Evolutionary conservation across 202 grass and related monocot species (phyloP).

Genomic region (Eragrostis tef): DNA sequence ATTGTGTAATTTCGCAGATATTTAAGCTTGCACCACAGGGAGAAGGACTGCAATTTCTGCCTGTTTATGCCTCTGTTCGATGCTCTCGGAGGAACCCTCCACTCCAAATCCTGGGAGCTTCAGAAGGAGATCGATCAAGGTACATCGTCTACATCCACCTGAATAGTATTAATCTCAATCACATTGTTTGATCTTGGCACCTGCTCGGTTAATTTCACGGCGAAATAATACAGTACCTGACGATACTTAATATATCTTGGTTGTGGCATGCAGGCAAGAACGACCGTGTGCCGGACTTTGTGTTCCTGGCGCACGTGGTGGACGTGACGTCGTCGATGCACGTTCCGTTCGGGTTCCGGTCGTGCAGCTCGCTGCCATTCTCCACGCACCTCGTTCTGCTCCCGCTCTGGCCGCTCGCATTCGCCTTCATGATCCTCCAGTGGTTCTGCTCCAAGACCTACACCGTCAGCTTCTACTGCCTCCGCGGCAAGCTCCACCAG

Average conservation of each 20-base stretch:
- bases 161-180: neutral
- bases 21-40: conserved; percentile 78
- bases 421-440: conserved; percentile 64
- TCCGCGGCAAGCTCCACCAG: conserved; percentile 73
- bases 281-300: conserved; percentile 71
- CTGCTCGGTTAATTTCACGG: neutral
- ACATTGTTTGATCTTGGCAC: no score
- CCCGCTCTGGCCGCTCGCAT: conserved; percentile 61
- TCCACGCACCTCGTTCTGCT: conserved; percentile 45
- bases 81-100: conserved; percentile 61
- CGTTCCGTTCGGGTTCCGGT: conserved; percentile 68
- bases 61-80: conserved; percentile 94
- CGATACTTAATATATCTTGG: neutral
- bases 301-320: conserved; percentile 84
- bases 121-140: conserved; percentile 75
- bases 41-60: conserved; percentile 83
- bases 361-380: conserved; percentile 65
- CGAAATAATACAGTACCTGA: no score
- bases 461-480: conserved; percentile 74
- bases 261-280: conserved; percentile 55
- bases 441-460: conserved; percentile 85
- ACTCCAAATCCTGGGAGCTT: conserved; percentile 66
- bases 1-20: conserved; percentile 53
- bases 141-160: neutral
- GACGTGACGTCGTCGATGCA: conserved; percentile 79